Evolutionary conservation across 352 stramenopile species (phyloP).

Genomic region (Globisporangium viniferum): DNA sequence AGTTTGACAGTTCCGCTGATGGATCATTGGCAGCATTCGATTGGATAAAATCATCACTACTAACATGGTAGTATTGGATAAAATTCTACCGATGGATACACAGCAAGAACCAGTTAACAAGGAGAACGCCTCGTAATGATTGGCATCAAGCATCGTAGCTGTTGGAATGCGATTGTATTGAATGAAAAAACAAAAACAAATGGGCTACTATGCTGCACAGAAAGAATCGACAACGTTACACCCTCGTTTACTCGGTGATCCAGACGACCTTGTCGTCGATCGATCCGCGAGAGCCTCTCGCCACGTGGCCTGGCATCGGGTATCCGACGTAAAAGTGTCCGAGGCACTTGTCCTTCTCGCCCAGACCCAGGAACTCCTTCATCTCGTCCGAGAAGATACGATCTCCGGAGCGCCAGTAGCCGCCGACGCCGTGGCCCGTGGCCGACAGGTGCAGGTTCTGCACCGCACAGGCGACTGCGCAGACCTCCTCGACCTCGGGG

Average conservation of each 20-base stretch:
- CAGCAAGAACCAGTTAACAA: not conserved
- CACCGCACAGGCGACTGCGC: constrained; percentile 70
- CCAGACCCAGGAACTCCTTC: constrained; percentile 72
- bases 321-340: constrained; percentile 82
- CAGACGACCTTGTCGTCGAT: constrained; percentile 76
- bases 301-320: constrained; percentile 44
- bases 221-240: not conserved
- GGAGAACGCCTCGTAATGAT: not conserved
- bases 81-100: not conserved
- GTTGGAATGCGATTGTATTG: not conserved
- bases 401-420: constrained; percentile 79
- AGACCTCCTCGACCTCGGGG: constrained; percentile 80
- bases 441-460: constrained; percentile 84
- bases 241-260: constrained; percentile 21
- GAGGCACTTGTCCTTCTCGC: constrained; percentile 70
- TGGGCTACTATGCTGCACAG: not conserved
- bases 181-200: not conserved
- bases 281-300: constrained; percentile 46
- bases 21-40: not conserved
- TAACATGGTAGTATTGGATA: not conserved
- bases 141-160: not conserved
- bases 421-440: constrained; percentile 55
- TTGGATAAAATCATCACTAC: not conserved
- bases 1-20: not conserved
- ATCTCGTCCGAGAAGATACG: constrained; percentile 69